Evolutionary conservation across 768 basidiomycete species (phyloP), one percentile per base, ranked within the genome.

Genomic region (Termitomyces sp.): DNA sequence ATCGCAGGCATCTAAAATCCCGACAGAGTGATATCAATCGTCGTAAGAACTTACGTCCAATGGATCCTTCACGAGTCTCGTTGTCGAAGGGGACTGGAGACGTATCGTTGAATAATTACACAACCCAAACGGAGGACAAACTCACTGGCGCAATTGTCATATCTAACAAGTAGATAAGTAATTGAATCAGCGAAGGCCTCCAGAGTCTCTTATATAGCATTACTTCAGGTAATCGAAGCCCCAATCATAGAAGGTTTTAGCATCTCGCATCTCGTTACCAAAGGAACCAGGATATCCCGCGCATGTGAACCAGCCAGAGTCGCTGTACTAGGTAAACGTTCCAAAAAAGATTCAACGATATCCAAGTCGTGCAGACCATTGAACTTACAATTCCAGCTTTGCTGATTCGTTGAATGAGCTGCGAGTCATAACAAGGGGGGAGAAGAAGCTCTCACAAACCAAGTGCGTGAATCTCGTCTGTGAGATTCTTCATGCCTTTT

Each of bases 281-380:
- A 74, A 85, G 1, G 83, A 85, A 19, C 84, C 85, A 43, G 85
- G 85, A 62, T 83, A 87, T 8, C 81, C 69, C 12, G 77, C 78
- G 55, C 85, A 87, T n/a, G 85, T 87, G 60, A 75, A 80, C 83
- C 83, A 85, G 19, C 85, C 85, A 4, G 84, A 74, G 56, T 84
- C 82, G 54, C 81, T 76, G 62, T 79, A 80, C 81, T 82, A 52
- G n/a, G 26, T 9, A 9, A 8, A 19, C 53, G 45, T 53, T 22
- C 19, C 17, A 42, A 22, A 17, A 30, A 40, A 0, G 7, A 28
- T 7, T 28, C 46, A 24, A n/a, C 17, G n/a, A 5, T 6, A 26
- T 14, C 21, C n/a, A 22, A 17, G 12, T 37, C 17, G n/a, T 24
- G 21, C 12, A 19, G 19, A 5, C 3, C 14, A 11, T 19, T 4